Base-by-base conservation (phyloP, 345 rosid species). In the Citrus hindsii region DNA sequence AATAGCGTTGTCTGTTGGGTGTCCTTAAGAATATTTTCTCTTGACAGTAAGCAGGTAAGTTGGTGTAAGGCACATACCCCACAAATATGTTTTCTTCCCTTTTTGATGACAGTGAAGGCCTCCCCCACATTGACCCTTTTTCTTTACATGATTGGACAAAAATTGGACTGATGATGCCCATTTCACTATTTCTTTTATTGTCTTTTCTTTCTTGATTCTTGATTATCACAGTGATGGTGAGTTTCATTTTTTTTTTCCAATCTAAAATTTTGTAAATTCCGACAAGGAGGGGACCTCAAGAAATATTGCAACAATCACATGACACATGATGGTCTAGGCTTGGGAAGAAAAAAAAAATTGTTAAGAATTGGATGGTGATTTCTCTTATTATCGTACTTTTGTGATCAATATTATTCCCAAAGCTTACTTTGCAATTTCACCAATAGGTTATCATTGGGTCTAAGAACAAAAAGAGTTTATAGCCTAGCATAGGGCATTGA, bases 11-110 rank as follows among this genome's bases (percentile, higher is more conserved):
- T 63, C 35, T 61, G 80, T 62, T 77, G 63, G 38, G 73, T n/a
- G 83, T 81, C 78, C 78, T 77, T 61, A 48, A 71, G 82, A 81
- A 84, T 81, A 84, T 84, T 75, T 78, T 73, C 58, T 22, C 42
- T 78, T 75, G 80, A 71, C 82, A 66, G 24, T 60, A 38, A 63
- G 79, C 79, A 75, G 66, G 58, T 72, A 59, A 46, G 77, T 30
- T 51, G 77, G 82, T 27, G 61, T 46, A 33, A 58, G 71, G 51
- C 68, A 71, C 68, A 56, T 78, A 61, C 79, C 86, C 84, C 80
- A 81, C 86, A 42, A 71, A 72, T 73, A 68, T 37, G 51, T 81
- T 79, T 71, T 71, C 32, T 61, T 0, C 68, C 67, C 82, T 75
- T 82, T 82, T 75, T 69, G 58, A 56, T 74, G 81, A 78, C 76